Conservation (phyloP, 306 rosid genomes). For the Inga laurina region DNA sequence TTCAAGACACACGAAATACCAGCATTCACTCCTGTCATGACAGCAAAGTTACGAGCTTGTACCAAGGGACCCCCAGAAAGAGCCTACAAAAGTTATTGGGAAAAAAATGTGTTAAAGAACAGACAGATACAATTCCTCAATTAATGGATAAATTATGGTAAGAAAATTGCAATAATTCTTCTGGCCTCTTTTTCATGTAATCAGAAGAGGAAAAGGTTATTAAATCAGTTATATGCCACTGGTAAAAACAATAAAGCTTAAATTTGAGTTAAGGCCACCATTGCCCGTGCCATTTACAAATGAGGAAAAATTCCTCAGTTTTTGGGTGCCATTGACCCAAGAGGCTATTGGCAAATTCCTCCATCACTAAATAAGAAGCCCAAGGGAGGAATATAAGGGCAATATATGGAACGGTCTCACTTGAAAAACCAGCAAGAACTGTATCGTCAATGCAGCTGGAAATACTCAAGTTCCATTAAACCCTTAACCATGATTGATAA, state of each 20-base stretch:
- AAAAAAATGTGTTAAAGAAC: background rate
- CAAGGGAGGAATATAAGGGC: background rate
- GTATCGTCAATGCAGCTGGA: background rate
- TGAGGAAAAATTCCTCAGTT: background rate
- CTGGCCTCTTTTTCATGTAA: background rate
- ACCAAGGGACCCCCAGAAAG: conserved; percentile 87
- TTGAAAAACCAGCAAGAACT: background rate
- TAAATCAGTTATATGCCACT: background rate
- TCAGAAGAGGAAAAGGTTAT: background rate
- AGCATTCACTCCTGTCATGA: conserved; percentile 96
- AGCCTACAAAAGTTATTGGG: conserved; percentile 48
- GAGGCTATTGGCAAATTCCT: background rate
- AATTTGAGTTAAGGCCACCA: background rate
- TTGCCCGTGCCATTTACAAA: background rate
- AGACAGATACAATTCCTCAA: background rate
- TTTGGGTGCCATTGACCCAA: too few relatives aligned
- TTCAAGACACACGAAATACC: conserved; percentile 90
- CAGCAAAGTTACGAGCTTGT: conserved; percentile 98
- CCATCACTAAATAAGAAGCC: background rate
- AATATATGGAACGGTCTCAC: background rate
- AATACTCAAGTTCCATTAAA: background rate
- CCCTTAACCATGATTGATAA: background rate
- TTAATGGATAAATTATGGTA: background rate
- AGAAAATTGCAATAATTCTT: background rate
- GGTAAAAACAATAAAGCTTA: background rate